Percentiles rank a stretch among this genome's conserved stretches.
phyloP scores from a whole-genome alignment of 805 yeast species.

The Saccharomycopsis selenospora region DNA sequence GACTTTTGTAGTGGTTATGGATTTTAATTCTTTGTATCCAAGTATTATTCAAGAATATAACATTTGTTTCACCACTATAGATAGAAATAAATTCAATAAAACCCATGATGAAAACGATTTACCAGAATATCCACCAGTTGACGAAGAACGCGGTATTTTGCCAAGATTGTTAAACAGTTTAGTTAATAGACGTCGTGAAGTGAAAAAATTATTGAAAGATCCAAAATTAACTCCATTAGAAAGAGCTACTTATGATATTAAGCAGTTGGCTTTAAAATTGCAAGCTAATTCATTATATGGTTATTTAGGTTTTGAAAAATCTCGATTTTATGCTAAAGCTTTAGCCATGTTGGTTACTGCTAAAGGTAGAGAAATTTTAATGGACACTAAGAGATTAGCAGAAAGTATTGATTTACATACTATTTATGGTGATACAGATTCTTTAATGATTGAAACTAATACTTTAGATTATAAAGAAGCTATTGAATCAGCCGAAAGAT shows the following conservation, averaged over 20 bases:
- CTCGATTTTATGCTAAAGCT: conserved; percentile 93
- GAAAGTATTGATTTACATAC: conserved; percentile 78
- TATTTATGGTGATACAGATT: conserved; percentile 97
- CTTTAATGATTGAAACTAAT: conserved; percentile 96
- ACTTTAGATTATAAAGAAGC: conserved; percentile 65
- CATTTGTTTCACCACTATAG: conserved; percentile 94
- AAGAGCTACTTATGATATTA: conserved; percentile 82
- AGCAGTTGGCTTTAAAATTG: conserved; percentile 90
- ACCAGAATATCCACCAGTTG: conserved; percentile 60
- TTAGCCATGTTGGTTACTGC: conserved; percentile 92
- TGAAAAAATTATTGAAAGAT: conserved; percentile 74
- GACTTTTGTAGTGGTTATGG: conserved; percentile 88
- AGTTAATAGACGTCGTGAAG: conserved; percentile 89
- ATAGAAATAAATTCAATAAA: conserved; percentile 40
- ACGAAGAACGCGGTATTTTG: conserved; percentile 66
- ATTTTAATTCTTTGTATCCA: conserved; percentile 94
- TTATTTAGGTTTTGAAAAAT: conserved; percentile 85
- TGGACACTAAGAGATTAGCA: conserved; percentile 88
- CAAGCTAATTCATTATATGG: conserved; percentile 99
- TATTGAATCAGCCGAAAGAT: conserved; percentile 71
- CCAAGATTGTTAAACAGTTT: conserved; percentile 78
- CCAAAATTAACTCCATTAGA: conserved; percentile 58
- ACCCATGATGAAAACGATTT: conserved; percentile 45
- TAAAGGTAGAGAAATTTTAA: conserved; percentile 91
- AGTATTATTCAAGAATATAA: conserved; percentile 95